Base-by-base conservation (phyloP, 495 filamentous ascomycete species). In the Geoglossum glabrum region DNA sequence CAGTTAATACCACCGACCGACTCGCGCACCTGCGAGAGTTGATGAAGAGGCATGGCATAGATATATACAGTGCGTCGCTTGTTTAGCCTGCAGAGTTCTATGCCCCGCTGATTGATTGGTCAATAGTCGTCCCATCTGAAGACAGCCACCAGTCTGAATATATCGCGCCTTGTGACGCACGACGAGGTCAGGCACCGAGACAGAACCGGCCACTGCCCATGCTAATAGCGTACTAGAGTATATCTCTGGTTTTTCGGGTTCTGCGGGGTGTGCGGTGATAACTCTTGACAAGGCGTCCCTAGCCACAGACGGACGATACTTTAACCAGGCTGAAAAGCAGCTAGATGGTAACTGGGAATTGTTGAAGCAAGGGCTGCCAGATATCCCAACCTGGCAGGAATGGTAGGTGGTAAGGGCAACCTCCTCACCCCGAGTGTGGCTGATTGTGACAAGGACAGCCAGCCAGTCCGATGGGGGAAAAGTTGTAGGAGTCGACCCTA, bases 61-160 rank as follows among this genome's bases (percentile, higher is more conserved):
- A 97, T 70, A 76, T 97, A 58, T 99, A 99, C 73, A 85, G 93
- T 97, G 85, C 71, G 77, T 61, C 52, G 25, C 10, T 23, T 31
- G 56, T 26, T 21, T 26, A 17, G 11, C 3, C n/a, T 45, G 21
- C 27, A 3, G 36, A 30, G 46, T 25, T 10, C 23, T 23, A 40
- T 13, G 52, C 50, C 55, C 60, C 49, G 55, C 61, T 67, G 59
- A 61, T 60, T 67, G 59, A 61, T 56, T 40, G 0, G 40, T 21
- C 23, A 30, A 1, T 58, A 99, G 92, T 99, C 67, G 79, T 97
- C 21, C 93, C 93, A 10, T 95, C 90, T 40, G 92, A 97, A 79
- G 93, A 99, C 71, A 88, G 85, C 69, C 93, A 99, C 67, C 84
- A 90, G 64, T 96, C 90, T 62, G 93, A 99, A 73, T 99, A 97